Evolutionary conservation across 2,329 filamentous ascomycete species (phyloP).

Genomic region (Septoria linicola): DNA sequence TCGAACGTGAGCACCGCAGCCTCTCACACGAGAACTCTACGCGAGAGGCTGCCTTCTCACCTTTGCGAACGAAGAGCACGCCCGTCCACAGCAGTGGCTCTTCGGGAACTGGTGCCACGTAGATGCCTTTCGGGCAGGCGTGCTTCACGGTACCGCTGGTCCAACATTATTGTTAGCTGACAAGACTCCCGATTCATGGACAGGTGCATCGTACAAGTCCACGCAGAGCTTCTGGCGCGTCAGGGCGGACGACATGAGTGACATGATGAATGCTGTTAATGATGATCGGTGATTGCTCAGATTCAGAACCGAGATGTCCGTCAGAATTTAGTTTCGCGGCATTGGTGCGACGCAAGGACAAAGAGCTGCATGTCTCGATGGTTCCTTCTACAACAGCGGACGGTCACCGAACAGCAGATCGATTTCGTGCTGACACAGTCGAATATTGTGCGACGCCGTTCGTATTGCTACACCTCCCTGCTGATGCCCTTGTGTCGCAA

Average conservation of each 20-base stretch:
- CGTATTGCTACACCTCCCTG: background rate
- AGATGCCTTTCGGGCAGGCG: constrained; percentile 81
- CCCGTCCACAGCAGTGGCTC: constrained; percentile 83
- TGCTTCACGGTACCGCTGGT: constrained; percentile 41
- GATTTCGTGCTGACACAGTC: too few species aligned
- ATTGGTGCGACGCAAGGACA: too few species aligned
- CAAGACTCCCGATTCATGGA: background rate
- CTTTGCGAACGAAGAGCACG: constrained; percentile 87
- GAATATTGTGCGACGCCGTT: too few species aligned
- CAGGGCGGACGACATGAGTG: constrained; percentile 42
- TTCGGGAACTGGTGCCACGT: constrained; percentile 77
- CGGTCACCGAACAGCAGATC: too few species aligned
- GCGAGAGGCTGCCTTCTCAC: constrained; percentile 52
- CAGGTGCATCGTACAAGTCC: constrained; percentile 63
- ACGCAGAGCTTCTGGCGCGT: constrained; percentile 74
- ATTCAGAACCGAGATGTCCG: background rate
- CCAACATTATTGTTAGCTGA: constrained; percentile 17
- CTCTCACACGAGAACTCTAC: background rate
- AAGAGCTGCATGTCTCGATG: too few species aligned
- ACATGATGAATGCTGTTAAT: constrained; percentile 18
- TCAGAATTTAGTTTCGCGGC: too few species aligned
- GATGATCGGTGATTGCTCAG: constrained; percentile 1
- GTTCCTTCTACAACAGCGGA: too few species aligned
- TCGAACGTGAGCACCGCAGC: constrained; percentile 11
- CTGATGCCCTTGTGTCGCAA: background rate